Conservation (phyloP, 345 rosid species). For the Murraya paniculata region DNA sequence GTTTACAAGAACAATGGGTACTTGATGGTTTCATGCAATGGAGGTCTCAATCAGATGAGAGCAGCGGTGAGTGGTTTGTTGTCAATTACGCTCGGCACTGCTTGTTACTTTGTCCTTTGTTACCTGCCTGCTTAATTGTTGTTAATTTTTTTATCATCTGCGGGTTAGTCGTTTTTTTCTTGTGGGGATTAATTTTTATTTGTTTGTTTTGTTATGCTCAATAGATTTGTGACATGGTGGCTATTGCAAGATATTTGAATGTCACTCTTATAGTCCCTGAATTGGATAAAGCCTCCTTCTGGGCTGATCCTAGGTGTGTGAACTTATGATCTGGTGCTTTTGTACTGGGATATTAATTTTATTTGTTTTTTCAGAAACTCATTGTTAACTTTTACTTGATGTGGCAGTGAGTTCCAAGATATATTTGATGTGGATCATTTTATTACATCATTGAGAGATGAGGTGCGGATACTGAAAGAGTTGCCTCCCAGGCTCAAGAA, state of each 20-base stretch:
- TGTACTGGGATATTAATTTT: constrained; percentile 1
- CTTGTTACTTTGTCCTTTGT: neutral
- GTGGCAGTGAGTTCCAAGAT: constrained; percentile 76
- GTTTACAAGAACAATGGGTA: constrained; percentile 92
- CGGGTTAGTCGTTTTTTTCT: constrained; percentile 1
- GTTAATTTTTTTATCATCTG: neutral
- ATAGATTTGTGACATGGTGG: constrained; percentile 91
- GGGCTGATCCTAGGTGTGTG: constrained; percentile 86
- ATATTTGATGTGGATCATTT: constrained; percentile 87
- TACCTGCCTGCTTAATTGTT: neutral
- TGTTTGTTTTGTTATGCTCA: constrained; percentile 5
- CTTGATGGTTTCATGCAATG: constrained; percentile 89
- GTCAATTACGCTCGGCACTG: neutral
- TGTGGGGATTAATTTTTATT: neutral
- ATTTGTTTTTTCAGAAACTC: neutral
- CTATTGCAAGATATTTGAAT: constrained; percentile 77
- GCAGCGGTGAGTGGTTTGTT: constrained; percentile 60
- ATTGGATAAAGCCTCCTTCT: constrained; percentile 79
- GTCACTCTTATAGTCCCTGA: constrained; percentile 90
- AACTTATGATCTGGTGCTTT: neutral
- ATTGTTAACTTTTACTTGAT: neutral
- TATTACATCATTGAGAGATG: constrained; percentile 73
- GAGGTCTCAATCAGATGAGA: constrained; percentile 95
- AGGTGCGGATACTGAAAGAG: constrained; percentile 78
- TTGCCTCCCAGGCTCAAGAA: constrained; percentile 75